phyloP scores from a whole-genome alignment of 78 protist genomes.

The Planoprotostelium fungivorum region DNA sequence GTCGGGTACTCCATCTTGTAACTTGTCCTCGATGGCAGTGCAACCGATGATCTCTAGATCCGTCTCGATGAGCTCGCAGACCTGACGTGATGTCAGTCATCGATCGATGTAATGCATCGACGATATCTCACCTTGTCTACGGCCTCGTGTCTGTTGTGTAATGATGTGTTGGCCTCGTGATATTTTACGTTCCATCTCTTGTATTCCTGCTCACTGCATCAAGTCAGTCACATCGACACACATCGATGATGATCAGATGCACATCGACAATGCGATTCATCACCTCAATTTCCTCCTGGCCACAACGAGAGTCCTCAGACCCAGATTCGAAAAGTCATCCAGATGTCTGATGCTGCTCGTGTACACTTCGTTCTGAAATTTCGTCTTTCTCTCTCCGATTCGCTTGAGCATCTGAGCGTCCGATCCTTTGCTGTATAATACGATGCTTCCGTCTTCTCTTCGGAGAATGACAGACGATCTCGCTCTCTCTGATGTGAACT shows the following conservation, averaged over 20 bases:
- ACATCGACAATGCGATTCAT: neutral
- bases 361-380: conserved; percentile 14
- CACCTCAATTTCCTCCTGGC: conserved; percentile 42
- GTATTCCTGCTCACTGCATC: conserved; percentile 23
- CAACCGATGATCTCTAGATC: conserved; percentile 66
- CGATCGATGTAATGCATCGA: conserved; percentile 2
- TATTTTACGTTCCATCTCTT: conserved; percentile 26
- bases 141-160: conserved; percentile 50
- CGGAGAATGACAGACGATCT: conserved; percentile 66
- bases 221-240: too few species aligned
- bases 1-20: conserved; percentile 79
- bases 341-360: conserved; percentile 15
- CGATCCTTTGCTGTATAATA: conserved; percentile 35
- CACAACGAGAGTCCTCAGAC: conserved; percentile 31
- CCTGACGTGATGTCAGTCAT: conserved; percentile 10
- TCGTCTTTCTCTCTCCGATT: conserved; percentile 17
- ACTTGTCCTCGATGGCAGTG: conserved; percentile 85
- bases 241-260: too few species aligned
- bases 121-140: conserved; percentile 24
- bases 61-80: conserved; percentile 62
- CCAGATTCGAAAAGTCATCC: conserved; percentile 34
- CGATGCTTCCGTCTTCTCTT: conserved; percentile 29
- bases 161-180: conserved; percentile 35
- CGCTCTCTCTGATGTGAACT: conserved; percentile 58
- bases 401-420: conserved; percentile 48